Evolutionary conservation across 2,329 filamentous ascomycete genomes (phyloP), one percentile per base, ranked within the genome.

Genomic region (Pleomassaria siparia): DNA sequence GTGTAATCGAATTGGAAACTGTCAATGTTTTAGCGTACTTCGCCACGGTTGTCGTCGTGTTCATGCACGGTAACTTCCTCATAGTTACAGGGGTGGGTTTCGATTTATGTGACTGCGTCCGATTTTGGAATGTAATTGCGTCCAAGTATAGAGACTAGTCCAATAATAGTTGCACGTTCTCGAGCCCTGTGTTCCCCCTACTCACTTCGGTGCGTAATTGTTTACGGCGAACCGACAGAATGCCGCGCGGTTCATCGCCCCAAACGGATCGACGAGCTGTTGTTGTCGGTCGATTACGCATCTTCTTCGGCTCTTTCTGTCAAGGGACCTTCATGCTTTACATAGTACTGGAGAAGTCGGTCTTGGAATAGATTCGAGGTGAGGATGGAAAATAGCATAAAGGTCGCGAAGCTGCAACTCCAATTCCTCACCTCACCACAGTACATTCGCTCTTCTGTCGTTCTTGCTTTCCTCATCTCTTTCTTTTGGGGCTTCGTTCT

Each of bases 31-130:
- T n/a, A n/a, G n/a, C n/a, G n/a, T n/a, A 36, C 32, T 37, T n/a
- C 36, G 42, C 42, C 42, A 44, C 42, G 37, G 7, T 15, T 26
- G 42, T 44, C 21, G 32, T 37, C 35, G 18, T 25, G n/a, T 15
- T 13, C 29, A 26, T n/a, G 5, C 32, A 12, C 42, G 26, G 29
- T 22, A 24, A 13, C 11, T 26, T 37, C 21, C 42, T 16, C 4
- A 32, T 7, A 13, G 2, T 3, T 9, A 4, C 42, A 37, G 18
- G 35, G 35, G 35, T 24, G 2, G 7, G 35, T 37, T 25, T 37
- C 20, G 22, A 15, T n/a, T 21, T 25, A 15, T n/a, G n/a, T n/a
- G n/a, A n/a, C n/a, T n/a, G n/a, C n/a, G n/a, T n/a, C n/a, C n/a
- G n/a, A n/a, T n/a, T n/a, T n/a, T n/a, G n/a, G n/a, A n/a, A 36